A percentile compares a stretch with the other conserved stretches of the same genome.
Evolutionary conservation across 768 basidiomycete genomes (phyloP).

Genomic region (Tylopilus subfusipes): DNA sequence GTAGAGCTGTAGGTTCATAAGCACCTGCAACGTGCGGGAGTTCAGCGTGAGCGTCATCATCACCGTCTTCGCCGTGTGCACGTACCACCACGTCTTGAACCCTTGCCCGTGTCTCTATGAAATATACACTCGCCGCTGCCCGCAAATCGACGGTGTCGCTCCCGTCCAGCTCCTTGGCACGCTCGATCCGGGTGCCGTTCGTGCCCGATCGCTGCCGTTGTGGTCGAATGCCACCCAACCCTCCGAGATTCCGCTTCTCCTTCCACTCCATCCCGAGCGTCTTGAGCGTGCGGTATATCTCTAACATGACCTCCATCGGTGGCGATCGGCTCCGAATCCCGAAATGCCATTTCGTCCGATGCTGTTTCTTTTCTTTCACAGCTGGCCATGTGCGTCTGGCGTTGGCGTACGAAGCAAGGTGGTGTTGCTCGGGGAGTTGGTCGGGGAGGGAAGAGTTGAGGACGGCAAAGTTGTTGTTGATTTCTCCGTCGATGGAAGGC

Average conservation of each 20-base stretch:
- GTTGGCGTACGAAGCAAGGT: slow-evolving; percentile 64
- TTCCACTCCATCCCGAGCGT: slow-evolving; percentile 97
- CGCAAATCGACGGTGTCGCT: slow-evolving; percentile 57
- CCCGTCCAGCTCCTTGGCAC: slow-evolving; percentile 61
- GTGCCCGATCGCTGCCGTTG: slow-evolving; percentile 33
- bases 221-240: slow-evolving; percentile 51
- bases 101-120: slow-evolving; percentile 88
- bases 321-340: slow-evolving; percentile 92
- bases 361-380: slow-evolving; percentile 63
- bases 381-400: slow-evolving; percentile 40
- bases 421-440: slow-evolving; percentile 59
- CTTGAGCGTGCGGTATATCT: slow-evolving; percentile 92
- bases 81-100: slow-evolving; percentile 90
- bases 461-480: slow-evolving; percentile 78
- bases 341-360: slow-evolving; percentile 94
- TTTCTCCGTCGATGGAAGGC: slow-evolving; percentile 34
- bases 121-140: slow-evolving; percentile 77
- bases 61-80: background rate
- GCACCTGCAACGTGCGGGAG: slow-evolving; percentile 50
- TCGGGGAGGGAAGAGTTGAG: slow-evolving; percentile 81
- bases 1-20: slow-evolving; percentile 98
- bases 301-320: slow-evolving; percentile 99
- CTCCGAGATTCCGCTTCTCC: slow-evolving; percentile 77
- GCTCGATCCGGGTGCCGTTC: slow-evolving; percentile 50
- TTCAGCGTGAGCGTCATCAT: background rate